A percentile compares a stretch with the other conserved stretches of the same genome.
phyloP scores from a whole-genome alignment of 2,329 filamentous ascomycete genomes.

The Nemania bipapillata region DNA sequence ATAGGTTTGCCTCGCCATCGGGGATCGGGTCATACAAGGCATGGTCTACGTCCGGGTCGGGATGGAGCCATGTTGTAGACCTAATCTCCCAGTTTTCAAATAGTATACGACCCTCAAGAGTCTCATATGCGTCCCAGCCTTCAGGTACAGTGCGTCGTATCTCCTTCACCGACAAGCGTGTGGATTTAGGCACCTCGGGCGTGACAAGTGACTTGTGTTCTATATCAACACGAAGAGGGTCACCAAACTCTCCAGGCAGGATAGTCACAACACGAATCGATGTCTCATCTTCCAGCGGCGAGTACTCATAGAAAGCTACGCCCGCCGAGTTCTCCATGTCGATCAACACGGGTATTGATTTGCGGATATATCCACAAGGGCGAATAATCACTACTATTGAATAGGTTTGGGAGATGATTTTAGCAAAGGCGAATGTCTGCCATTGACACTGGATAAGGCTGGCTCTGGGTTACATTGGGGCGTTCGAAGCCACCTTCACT shows the following conservation, averaged over 20 bases:
- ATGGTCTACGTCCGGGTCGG: constrained; percentile 23
- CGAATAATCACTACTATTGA: neutral
- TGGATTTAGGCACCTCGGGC: constrained; percentile 7
- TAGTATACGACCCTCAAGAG: constrained; percentile 35
- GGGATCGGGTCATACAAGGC: constrained; percentile 24
- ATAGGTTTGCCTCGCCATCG: neutral
- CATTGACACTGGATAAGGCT: neutral
- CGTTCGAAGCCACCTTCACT: no score
- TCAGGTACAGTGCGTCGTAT: constrained; percentile 31
- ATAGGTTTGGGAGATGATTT: neutral
- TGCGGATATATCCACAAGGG: neutral
- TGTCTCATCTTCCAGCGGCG: constrained; percentile 29
- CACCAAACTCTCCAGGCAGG: constrained; percentile 35
- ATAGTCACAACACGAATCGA: constrained; percentile 40
- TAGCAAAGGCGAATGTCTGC: neutral
- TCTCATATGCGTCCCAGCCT: constrained; percentile 24
- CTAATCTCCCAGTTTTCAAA: constrained; percentile 1
- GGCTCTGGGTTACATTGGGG: neutral
- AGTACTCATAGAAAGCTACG: constrained; percentile 33
- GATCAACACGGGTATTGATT: neutral
- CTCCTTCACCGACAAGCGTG: constrained; percentile 33
- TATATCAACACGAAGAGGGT: constrained; percentile 36
- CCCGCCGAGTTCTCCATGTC: neutral
- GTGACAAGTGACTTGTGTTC: constrained; percentile 30
- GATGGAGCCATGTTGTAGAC: constrained; percentile 34